Conservation (phyloP, 768 basidiomycete species). For the Pleurotus giganteus region DNA sequence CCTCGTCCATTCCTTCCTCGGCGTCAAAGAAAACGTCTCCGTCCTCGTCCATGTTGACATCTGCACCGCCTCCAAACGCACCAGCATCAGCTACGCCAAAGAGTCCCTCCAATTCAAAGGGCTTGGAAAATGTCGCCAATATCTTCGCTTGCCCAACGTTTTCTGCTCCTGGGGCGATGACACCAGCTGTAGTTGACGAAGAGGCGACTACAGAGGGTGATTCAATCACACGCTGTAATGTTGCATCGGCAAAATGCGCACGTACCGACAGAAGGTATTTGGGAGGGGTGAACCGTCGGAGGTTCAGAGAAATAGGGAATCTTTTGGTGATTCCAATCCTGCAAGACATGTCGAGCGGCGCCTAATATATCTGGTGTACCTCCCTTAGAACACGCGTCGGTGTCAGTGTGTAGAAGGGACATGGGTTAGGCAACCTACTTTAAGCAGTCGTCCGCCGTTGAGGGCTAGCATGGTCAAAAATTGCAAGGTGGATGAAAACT, state of each 20-base stretch:
- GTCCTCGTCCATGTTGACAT: constrained; percentile 18
- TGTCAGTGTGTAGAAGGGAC: background rate
- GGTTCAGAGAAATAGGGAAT: constrained; percentile 87
- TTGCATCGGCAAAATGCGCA: background rate
- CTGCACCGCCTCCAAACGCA: constrained; percentile 59
- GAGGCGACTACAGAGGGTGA: constrained; percentile 21
- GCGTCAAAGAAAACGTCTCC: constrained; percentile 42
- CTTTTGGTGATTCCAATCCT: constrained; percentile 96
- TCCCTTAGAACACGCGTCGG: constrained; percentile 44
- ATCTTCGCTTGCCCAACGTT: constrained; percentile 82
- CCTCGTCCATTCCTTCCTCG: constrained; percentile 40
- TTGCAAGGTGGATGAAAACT: constrained; percentile 68
- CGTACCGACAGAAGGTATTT: constrained; percentile 54
- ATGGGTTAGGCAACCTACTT: constrained; percentile 41
- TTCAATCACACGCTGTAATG: background rate
- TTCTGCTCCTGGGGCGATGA: constrained; percentile 71
- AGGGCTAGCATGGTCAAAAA: constrained; percentile 91
- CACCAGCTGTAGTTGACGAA: constrained; percentile 23
- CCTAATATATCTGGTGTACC: constrained; percentile 87
- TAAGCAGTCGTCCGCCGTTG: constrained; percentile 77
- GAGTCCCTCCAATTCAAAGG: constrained; percentile 78
- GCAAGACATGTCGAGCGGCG: constrained; percentile 77
- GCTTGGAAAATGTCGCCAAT: constrained; percentile 62
- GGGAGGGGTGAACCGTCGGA: constrained; percentile 75
- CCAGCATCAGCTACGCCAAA: constrained; percentile 80